Conservation (phyloP, 108 stramenopile species). For the Aurantiochytrium sp. region DNA sequence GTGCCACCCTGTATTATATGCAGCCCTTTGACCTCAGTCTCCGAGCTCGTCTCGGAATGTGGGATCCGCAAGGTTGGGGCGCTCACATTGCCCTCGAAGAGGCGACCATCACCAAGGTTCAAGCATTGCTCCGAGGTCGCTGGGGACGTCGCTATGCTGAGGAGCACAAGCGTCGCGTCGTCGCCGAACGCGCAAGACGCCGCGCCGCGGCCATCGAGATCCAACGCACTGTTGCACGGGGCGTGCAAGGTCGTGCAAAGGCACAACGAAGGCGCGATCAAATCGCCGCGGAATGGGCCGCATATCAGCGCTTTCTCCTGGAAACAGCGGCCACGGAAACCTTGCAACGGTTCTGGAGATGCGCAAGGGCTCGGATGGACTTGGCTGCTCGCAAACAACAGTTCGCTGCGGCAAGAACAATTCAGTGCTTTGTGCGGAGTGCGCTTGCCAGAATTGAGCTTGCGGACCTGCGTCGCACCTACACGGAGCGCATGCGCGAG, state of each 20-base stretch:
- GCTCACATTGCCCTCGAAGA: conserved; percentile 10
- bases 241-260: not conserved
- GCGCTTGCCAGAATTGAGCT: not conserved
- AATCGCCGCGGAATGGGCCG: not conserved
- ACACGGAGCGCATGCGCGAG: not conserved
- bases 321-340: not conserved
- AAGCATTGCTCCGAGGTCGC: not conserved
- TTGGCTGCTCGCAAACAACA: not conserved
- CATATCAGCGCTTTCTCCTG: not conserved
- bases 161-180: not conserved
- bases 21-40: not conserved
- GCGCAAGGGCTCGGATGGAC: not conserved
- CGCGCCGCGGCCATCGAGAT: not conserved
- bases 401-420: not conserved
- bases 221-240: not conserved
- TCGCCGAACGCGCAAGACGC: not conserved
- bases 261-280: not conserved
- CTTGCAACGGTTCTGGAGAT: not conserved
- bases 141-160: not conserved
- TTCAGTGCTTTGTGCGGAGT: not conserved
- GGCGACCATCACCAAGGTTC: not conserved
- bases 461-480: not conserved
- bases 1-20: not conserved
- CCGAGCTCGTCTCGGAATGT: not conserved
- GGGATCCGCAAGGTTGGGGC: not conserved